These are phyloP conservation scores for Bruguiera gymnorhiza DNA, from an alignment of 345 rosid genomes.

Conservation along the genomic window DNA sequence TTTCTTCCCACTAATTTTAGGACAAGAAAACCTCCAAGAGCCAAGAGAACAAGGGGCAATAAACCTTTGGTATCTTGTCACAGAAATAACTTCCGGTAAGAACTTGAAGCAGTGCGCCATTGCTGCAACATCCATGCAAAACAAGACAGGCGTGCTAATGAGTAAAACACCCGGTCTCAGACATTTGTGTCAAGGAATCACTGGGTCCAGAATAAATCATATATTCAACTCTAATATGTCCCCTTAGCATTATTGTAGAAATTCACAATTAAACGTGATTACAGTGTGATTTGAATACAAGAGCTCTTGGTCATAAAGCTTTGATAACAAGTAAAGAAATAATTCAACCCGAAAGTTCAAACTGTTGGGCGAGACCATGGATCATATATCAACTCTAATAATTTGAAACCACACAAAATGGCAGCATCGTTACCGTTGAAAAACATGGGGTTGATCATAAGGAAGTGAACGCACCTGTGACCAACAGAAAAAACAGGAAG, in stretches of 20 bases:
- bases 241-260: too few relatives aligned
- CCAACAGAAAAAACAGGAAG: slow-evolving; percentile 85
- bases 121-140: slow-evolving; percentile 46
- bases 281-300: too few relatives aligned
- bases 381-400: too few relatives aligned
- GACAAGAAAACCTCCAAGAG: not conserved
- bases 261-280: too few relatives aligned
- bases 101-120: slow-evolving; percentile 90
- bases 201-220: too few relatives aligned
- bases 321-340: too few relatives aligned
- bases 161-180: not conserved
- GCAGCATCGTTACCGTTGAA: not conserved
- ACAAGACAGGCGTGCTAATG: not conserved
- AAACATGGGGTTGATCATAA: not conserved
- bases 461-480: slow-evolving; percentile 55
- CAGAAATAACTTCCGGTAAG: slow-evolving; percentile 81
- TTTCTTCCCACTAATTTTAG: not conserved
- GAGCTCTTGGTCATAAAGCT: too few relatives aligned
- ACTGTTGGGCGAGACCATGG: too few relatives aligned
- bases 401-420: not conserved
- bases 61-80: slow-evolving; percentile 88
- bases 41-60: slow-evolving; percentile 10
- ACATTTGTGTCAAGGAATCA: not conserved
- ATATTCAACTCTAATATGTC: too few relatives aligned
- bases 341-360: too few relatives aligned